phyloP scores from a whole-genome alignment of 2,329 filamentous ascomycete species.

The Colletotrichum sp. region DNA sequence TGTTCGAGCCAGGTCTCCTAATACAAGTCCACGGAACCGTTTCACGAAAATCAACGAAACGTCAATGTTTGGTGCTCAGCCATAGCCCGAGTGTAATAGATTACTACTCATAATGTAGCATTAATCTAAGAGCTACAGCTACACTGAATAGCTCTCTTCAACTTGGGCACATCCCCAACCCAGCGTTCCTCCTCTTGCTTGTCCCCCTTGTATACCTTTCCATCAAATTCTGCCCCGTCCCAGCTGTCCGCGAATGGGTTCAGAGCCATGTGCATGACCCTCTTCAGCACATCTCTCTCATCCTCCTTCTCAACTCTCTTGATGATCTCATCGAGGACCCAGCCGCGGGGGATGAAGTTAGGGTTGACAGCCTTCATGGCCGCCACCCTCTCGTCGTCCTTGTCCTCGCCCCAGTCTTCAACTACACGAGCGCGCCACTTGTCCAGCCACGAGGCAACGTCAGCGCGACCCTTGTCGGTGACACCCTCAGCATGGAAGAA shows the following conservation, averaged over 20 bases:
- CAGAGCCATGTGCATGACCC: constrained; percentile 82
- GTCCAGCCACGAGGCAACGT: constrained; percentile 81
- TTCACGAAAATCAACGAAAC: not conserved
- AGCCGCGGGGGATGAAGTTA: constrained; percentile 88
- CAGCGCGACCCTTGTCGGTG: constrained; percentile 65
- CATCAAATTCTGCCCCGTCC: constrained; percentile 56
- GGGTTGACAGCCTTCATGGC: constrained; percentile 91
- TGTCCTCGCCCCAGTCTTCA: constrained; percentile 74
- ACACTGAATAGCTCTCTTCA: constrained; percentile 85
- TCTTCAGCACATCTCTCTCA: constrained; percentile 78
- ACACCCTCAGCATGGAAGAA: constrained; percentile 85
- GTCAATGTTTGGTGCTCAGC: not conserved
- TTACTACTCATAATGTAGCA: not conserved
- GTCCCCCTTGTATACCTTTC: constrained; percentile 60
- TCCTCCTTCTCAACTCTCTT: constrained; percentile 83
- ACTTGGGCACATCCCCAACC: constrained; percentile 82
- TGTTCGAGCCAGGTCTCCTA: rapidly evolving
- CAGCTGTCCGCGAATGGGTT: constrained; percentile 85
- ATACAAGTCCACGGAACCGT: not conserved
- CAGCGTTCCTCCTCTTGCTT: constrained; percentile 80
- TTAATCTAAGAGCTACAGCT: constrained; percentile 81
- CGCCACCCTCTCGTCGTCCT: constrained; percentile 66
- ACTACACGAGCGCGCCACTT: constrained; percentile 74
- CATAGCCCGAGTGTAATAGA: not conserved
- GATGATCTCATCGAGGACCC: constrained; percentile 94